Base-by-base conservation (phyloP, 352 stramenopile species). In the Phytophthora palmivora region DNA sequence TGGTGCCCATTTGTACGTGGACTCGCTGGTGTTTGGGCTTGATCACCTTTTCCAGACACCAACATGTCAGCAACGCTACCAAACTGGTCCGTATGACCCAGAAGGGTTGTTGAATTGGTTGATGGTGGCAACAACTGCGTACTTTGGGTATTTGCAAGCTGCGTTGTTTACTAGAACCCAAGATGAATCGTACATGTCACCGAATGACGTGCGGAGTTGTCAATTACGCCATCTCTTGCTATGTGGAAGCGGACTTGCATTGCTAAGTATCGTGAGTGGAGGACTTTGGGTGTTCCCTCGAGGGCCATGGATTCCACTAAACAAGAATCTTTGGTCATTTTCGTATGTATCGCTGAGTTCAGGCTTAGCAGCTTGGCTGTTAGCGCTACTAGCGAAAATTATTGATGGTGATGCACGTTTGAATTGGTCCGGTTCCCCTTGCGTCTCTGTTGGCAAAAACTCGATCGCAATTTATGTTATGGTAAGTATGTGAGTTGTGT, bases 301-400 rank as follows among this genome's bases (percentile, higher is more conserved):
- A 30, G 51, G 46, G 0, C 58, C 64, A 12, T 69, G 67, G 61
- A 80, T 96, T 24, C 87, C 88, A 14, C 33, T 96, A 12, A 93
- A 92, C 77, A 96, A 96, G 74, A 96, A 96, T 58, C 45, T 95
- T 16, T 96, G 87, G 84, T 92, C 82, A 18, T 38, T 90, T 14
- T 81, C 85, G 36, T 96, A 87, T 50, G 66, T 92, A 16, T 34
- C 88, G 9, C 37, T 84, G 24, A 82, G 68, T 30, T 68, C 72
- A 6, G 84, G 73, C 0, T 47, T 83, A 14, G 78, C 77, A 3
- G 60, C 67, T 24, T 30, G 74, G 16, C 9, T 66, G 15, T 37
- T 90, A 3, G 56, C 47, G 5, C 9, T 87, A 5, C 18, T 76
- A 21, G 33, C 64, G n/a, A 58, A 45, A 15, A 4, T 67, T 34